Evolutionary conservation across 768 basidiomycete species (phyloP), one percentile per base, ranked within the genome.

Genomic region (Termitomyces sp.): DNA sequence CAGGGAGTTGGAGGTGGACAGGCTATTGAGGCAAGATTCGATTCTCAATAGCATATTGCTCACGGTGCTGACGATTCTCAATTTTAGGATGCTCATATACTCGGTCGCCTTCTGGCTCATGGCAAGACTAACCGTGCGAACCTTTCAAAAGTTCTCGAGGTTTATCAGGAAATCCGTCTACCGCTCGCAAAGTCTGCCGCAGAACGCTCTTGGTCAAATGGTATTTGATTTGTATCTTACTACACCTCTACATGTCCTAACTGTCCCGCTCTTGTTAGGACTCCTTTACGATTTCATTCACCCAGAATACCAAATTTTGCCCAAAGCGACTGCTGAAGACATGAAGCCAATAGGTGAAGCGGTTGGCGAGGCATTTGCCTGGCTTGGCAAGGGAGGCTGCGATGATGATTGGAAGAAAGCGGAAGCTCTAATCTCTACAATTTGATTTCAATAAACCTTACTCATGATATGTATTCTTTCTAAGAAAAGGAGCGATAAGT

Each of bases 1-100:
- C 64, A 66, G 45, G 64, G 64, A 18, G 62, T 63, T 31, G 64
- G 65, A 40, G 65, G 63, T 16, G 64, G 65, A 13, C 64, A 65
- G 54, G 64, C 60, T 41, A 65, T 65, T 6, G 65, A 65, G 47
- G 64, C 47, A 40, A 16, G 54, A 16, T 15, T 11, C 16, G 6
- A 11, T 39, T 31, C 7, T 18, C n/a, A 20, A 22, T 13, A 9
- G 15, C 3, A 36, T 7, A 3, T 41, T 35, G 20, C 13, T 27
- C 9, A 5, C 5, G 10, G 22, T 53, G 10, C 23, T 33, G 29
- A 38, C 48, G 44, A 15, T 39, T 32, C 18, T 43, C 10, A 15
- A 27, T 13, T 16, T 3, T 22, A 64, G 61, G 64, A 66, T 32
- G 64, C 64, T 32, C 51, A 64, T 44, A 64, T 66, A 13, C 58